Base-by-base conservation (phyloP, 2,329 filamentous ascomycete species). In the Raffaelea ambrosiae region DNA sequence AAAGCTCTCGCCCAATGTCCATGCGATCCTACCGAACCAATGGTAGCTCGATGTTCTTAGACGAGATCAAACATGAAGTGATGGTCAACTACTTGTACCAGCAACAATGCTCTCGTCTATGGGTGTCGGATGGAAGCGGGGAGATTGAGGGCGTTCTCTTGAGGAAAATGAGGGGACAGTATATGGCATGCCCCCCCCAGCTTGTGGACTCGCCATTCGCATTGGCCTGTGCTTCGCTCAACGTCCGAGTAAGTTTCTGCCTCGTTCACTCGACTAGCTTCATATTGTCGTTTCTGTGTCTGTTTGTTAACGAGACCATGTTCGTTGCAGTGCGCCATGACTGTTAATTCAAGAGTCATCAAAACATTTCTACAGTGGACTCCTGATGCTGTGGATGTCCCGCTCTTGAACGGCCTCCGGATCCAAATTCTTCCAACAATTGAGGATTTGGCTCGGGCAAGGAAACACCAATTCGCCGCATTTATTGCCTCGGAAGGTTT, bases 41-140 rank as follows among this genome's bases (percentile, higher is more conserved):
- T 21, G 63, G 63, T 43, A 79, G 73, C 58, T 78, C 75, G 36
- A 65, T 74, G 48, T 74, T 83, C 51, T 63, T 85, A 11, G 82
- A 86, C 51, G 83, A 86, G 53, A 84, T 88, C 64, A 86, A 84
- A 64, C 82, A 88, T 59, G 85, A 89, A 63, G 83, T 89, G 51
- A 89, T 89, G 84, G 84, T 86, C 51, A 88, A 86, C 65, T 88
- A 87, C 61, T 70, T 90, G 22, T 88, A 88, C 64, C 85, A 89
- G 63, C 84, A 89, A 61, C 84, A 88, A 65, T 88, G 83, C 59
- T 76, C 78, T 13, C 77, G 80, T 52, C 72, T 88, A 31, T 89
- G 86, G 86, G 80, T 88, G 19, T 79, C 78, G 29, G 82, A 87
- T 56, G 78, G 76, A 33, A 81, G 74, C 43, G 83, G 82, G 13